Evolutionary conservation across 2,329 filamentous ascomycete genomes (phyloP), one percentile per base, ranked within the genome.

Genomic region (Pseudogymnoascus sp.): DNA sequence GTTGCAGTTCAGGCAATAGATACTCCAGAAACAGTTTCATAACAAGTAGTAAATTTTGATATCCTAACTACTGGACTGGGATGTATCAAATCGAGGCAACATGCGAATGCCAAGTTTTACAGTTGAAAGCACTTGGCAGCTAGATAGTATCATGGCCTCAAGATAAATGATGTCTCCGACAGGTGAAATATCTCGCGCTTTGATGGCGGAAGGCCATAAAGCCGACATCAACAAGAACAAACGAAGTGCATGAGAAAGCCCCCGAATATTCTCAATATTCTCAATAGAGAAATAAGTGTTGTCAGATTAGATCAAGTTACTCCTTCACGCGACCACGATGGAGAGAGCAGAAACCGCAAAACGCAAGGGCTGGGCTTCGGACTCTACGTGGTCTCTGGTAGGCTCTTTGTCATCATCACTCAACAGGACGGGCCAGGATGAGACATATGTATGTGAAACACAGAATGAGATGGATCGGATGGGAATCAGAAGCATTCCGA

Each of bases 231-330:
- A 33, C 29, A 29, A 7, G 9, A 13, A 18, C 29, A 35, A 31
- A 35, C 29, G n/a, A 33, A 55, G 7, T 10, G 29, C 4, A 55
- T 55, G 9, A 9, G 18, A 55, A 55, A 5, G 1, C 13, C 7
- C 45, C 4, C 2, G 45, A 29, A 52, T 10, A 52, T 31, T 31
- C 27, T 31, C 45, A 7, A 31, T 31, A 31, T 3, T 77, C 74
- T 5, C 73, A 67, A 12, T 76, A 75, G 2, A 64, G 62, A 21
- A 15, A 15, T 10, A 61, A 48, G 42, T 42, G 64, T 69, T 69
- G 68, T 72, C 70, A 71, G 69, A 72, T 71, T 72, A 72, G 70
- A 72, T 72, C 69, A 72, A 72, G 70, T 71, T 66, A 61, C 27
- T 66, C 67, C 69, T 64, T 69, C 68, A 69, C 61, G 33, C 39